These are phyloP conservation scores for Gymnopilus junonius DNA, from an alignment of 768 basidiomycete species.

Conservation along the genomic window DNA sequence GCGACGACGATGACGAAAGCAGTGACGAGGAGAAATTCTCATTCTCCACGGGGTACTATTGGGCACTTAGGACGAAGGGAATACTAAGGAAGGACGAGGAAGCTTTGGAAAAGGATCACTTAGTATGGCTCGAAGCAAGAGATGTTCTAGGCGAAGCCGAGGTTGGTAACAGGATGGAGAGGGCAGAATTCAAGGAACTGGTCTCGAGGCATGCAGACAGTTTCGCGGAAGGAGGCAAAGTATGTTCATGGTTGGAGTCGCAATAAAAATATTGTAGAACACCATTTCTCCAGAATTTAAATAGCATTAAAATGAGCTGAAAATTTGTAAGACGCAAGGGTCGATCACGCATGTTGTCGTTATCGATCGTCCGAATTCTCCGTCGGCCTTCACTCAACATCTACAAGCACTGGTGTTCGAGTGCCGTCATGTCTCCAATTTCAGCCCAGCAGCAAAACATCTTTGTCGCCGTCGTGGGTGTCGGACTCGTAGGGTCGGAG, in stretches of 20 bases:
- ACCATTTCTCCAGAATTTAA: too few species aligned
- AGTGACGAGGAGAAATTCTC: too few species aligned
- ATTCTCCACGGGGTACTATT: too few species aligned
- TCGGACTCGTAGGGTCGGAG: constrained; percentile 91
- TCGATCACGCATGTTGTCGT: constrained; percentile 21
- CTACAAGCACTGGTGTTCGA: constrained; percentile 12
- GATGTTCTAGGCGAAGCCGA: not conserved
- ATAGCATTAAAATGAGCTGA: not conserved
- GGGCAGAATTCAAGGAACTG: not conserved
- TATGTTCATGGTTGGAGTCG: not conserved
- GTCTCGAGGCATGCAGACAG: not conserved
- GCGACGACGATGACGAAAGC: too few species aligned
- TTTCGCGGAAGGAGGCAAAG: not conserved
- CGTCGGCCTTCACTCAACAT: constrained; percentile 10
- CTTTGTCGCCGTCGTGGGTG: constrained; percentile 83
- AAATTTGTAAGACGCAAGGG: not conserved
- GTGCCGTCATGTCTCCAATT: constrained; percentile 27
- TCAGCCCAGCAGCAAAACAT: constrained; percentile 29
- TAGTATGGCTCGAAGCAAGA: too few species aligned
- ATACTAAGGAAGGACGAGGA: too few species aligned
- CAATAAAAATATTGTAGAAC: too few species aligned
- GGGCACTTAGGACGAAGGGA: too few species aligned
- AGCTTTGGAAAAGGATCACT: too few species aligned
- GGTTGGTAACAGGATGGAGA: not conserved
- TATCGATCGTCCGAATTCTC: constrained; percentile 25